Base-by-base conservation (phyloP, 345 rosid genomes). In the Eucalyptus viminalis region DNA sequence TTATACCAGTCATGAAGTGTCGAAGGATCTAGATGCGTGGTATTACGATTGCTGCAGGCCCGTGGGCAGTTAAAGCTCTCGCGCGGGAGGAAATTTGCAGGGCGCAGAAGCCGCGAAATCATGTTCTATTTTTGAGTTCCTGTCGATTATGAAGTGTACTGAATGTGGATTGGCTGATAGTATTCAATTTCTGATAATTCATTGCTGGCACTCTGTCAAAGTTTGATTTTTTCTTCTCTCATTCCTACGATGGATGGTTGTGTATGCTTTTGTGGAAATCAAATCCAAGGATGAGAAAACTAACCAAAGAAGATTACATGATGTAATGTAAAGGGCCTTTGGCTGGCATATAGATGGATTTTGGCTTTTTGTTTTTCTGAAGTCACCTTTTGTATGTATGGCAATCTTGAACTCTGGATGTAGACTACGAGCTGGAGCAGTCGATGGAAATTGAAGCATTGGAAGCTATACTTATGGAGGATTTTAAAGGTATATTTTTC, bases 391-490 rank as follows among this genome's bases (percentile, higher is more conserved):
- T 76, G 85, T 37, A 76, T 76, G 24, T 21, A 40, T 76, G 85
- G 85, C 47, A 40, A 76, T 76, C 29, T 76, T 86, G 88, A n/a
- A 50, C 56, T 54, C 47, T 76, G 88, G 29, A 27, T 49, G 62
- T 94, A 98, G 99, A 98, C 88, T 89, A 97, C 88, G 93, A 53
- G 88, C 95, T 92, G 92, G 99, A 98, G 91, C 99, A 96, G 92
- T 99, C 96, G 83, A 98, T 98, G 99, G 99, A 98, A 92, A 96
- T 98, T 47, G 99, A 98, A 92, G 99, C 99, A 43, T 89, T 97
- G 91, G 97, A 96, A 91, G 98, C 99, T 76, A 98, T 98, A 91
- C 99, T 98, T 53, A 95, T 95, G 95, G 98, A 98, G 88, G 99
- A 98, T n/a, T 98, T 98, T 87, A 95, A 96, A 95, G 99, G 98